These are phyloP conservation scores for Geosmithia morbida DNA, from an alignment of 2,329 filamentous ascomycete genomes.

Conservation along the genomic window DNA sequence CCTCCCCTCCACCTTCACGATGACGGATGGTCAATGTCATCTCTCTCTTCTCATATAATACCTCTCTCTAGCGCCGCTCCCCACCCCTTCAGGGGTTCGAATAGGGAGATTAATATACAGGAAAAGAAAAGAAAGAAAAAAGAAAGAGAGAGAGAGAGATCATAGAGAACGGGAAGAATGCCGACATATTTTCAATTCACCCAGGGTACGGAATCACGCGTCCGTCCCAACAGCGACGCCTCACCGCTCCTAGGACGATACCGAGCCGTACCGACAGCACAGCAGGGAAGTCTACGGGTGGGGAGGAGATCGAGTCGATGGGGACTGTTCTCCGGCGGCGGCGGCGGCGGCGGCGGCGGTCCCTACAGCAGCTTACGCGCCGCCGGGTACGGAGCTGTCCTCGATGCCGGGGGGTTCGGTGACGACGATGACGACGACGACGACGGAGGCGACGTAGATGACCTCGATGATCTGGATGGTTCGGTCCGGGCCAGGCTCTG, in stretches of 20 bases:
- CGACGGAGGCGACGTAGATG: slow-evolving; percentile 7
- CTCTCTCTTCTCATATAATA: too few species aligned
- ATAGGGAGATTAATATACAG: too few species aligned
- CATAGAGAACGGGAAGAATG: slow-evolving; percentile 21
- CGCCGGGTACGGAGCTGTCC: slow-evolving; percentile 39
- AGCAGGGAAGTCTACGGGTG: slow-evolving; percentile 7
- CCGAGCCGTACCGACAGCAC: slow-evolving; percentile 40
- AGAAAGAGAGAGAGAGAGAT: neutral
- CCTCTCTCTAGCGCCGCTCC: too few species aligned
- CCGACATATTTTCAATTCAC: slow-evolving; percentile 55
- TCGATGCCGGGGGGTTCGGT: slow-evolving; percentile 22
- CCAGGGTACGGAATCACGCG: slow-evolving; percentile 45
- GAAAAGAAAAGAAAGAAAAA: neutral
- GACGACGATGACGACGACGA: slow-evolving; percentile 15
- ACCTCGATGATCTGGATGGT: slow-evolving; percentile 8
- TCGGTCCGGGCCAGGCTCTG: slow-evolving; percentile 17
- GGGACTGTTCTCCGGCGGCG: slow-evolving; percentile 22
- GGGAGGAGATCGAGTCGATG: slow-evolving; percentile 18
- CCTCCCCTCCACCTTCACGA: too few species aligned
- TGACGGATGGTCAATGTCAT: too few species aligned
- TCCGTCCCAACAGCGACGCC: slow-evolving; percentile 32
- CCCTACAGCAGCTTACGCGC: slow-evolving; percentile 39
- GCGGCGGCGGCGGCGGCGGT: slow-evolving; percentile 29
- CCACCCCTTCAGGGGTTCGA: too few species aligned
- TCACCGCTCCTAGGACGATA: slow-evolving; percentile 51